Base-by-base conservation (phyloP, 2,329 filamentous ascomycete species). In the Hymenotorrendiella dingleyae region DNA sequence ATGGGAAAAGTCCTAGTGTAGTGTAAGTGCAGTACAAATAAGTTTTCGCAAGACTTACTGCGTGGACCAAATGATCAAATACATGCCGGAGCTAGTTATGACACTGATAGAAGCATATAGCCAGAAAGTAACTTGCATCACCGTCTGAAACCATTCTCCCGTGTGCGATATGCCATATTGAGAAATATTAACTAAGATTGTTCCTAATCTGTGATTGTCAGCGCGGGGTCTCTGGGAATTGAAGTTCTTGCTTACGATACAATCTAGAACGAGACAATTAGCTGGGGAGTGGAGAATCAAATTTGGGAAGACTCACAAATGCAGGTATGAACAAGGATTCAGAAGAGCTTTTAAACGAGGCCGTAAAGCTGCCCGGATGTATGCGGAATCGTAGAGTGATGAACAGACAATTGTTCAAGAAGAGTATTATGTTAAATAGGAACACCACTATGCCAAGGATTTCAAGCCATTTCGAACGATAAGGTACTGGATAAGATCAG, bases 241-340 rank as follows among this genome's bases (percentile, higher is more conserved):
- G 8, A 24, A n/a, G n/a, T n/a, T n/a, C n/a, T 6, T 10, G 17
- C 67, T 62, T 56, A 70, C 66, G 66, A 70, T 40, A 70, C 65
- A 44, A 70, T 60, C 68, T 72, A 30, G 17, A 14, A 34, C 29
- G n/a, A n/a, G n/a, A n/a, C n/a, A n/a, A n/a, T n/a, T n/a, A n/a
- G n/a, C n/a, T n/a, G n/a, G n/a, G n/a, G n/a, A n/a, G n/a, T n/a
- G n/a, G n/a, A n/a, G n/a, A n/a, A n/a, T n/a, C n/a, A n/a, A n/a
- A n/a, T n/a, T n/a, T n/a, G n/a, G 6, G 6, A 8, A 8, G 7
- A 65, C 69, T 61, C 58, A 78, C 74, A 62, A 71, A 78, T 1
- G 86, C 76, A 0, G 85, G 84, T 12, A 87, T 79, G 59, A 91
- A 93, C 0, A 91, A 69, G 8, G 79, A 84, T 59, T 94, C 87